Evolutionary conservation across 805 yeast genomes (phyloP).

Genomic region (Saccharomycopsis guyanensis): DNA sequence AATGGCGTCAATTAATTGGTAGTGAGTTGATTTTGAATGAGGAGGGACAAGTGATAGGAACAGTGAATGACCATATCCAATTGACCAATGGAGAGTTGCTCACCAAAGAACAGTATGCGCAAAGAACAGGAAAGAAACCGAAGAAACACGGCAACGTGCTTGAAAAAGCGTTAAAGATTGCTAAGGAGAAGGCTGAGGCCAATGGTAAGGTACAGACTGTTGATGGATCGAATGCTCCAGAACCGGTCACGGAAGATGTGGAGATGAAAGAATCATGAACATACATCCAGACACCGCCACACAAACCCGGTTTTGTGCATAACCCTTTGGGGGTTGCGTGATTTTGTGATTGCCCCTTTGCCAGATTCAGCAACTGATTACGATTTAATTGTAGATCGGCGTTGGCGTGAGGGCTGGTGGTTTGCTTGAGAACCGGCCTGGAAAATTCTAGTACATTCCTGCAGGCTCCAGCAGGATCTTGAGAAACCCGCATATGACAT

Average conservation of each 20-base stretch:
- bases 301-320: no score
- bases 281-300: no score
- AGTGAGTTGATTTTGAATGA: constrained; percentile 45
- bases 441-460: no score
- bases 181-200: not conserved
- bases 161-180: not conserved
- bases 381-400: no score
- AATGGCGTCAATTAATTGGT: constrained; percentile 74
- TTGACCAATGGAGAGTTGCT: constrained; percentile 12
- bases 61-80: constrained; percentile 10
- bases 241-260: not conserved
- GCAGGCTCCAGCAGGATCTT: no score
- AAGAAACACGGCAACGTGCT: not conserved
- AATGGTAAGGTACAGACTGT: not conserved
- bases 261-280: not conserved
- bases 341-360: no score
- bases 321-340: no score
- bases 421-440: no score
- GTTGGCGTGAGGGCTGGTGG: no score
- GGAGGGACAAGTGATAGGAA: constrained; percentile 22
- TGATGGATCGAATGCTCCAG: not conserved
- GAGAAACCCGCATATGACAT: no score
- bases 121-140: not conserved
- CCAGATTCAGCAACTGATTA: no score
- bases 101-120: constrained; percentile 2